These are phyloP conservation scores for Kwoniella sp. DNA, from an alignment of 768 basidiomycete species.

Conservation along the genomic window DNA sequence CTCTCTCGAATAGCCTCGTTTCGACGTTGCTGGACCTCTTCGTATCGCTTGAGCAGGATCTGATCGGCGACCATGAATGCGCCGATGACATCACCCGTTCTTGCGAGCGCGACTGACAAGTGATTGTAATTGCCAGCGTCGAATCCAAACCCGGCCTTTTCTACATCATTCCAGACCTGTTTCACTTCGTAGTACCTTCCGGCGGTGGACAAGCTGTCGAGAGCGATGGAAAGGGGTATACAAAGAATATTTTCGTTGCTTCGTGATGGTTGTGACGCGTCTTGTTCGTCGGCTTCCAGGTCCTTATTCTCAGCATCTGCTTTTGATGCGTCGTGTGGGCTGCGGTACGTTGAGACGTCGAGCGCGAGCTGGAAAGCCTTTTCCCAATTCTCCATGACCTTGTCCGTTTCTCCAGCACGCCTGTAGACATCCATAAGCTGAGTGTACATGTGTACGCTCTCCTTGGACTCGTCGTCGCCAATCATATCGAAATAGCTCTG, in stretches of 20 bases:
- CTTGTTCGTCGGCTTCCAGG: background rate
- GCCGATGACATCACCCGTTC: conserved; percentile 76
- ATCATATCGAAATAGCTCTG: conserved; percentile 35
- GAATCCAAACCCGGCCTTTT: conserved; percentile 69
- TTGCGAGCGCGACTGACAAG: conserved; percentile 70
- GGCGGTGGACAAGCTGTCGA: conserved; percentile 70
- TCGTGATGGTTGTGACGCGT: conserved; percentile 11
- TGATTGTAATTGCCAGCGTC: conserved; percentile 93
- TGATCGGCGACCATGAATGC: conserved; percentile 81
- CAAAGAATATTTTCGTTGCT: conserved; percentile 65
- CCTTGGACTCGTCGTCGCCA: conserved; percentile 47
- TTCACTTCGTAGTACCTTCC: conserved; percentile 68
- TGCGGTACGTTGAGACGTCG: conserved; percentile 33
- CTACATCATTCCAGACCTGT: conserved; percentile 68
- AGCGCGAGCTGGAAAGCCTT: conserved; percentile 66
- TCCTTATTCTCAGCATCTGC: background rate
- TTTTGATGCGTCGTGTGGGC: background rate
- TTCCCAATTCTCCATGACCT: conserved; percentile 66
- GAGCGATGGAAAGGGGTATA: conserved; percentile 76
- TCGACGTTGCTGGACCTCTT: conserved; percentile 28
- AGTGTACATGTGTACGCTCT: conserved; percentile 64
- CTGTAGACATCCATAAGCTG: conserved; percentile 74
- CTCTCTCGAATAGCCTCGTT: conserved; percentile 19
- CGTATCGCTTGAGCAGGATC: conserved; percentile 63
- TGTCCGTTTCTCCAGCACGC: conserved; percentile 62